phyloP scores from a whole-genome alignment of 352 stramenopile species.

The Pythium volutum region DNA sequence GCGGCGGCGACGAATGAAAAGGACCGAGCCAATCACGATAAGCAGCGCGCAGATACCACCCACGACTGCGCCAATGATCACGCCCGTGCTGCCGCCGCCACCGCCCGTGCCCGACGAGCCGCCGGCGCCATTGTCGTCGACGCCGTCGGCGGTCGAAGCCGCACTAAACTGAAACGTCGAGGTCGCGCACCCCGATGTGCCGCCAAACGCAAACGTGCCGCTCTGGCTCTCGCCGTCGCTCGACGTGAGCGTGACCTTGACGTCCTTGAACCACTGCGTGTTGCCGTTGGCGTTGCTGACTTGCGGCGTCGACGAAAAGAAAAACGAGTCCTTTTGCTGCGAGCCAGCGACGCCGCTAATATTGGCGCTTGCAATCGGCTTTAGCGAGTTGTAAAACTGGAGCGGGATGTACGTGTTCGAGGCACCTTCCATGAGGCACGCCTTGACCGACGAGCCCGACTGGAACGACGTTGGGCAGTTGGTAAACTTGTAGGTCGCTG shows the following conservation, averaged over 20 bases:
- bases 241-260: slow-evolving; percentile 59
- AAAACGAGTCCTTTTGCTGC: slow-evolving; percentile 49
- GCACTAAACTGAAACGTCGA: slow-evolving; percentile 69
- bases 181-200: slow-evolving; percentile 48
- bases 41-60: slow-evolving; percentile 46
- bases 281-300: slow-evolving; percentile 31
- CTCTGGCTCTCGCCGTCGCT: slow-evolving; percentile 50
- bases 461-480: slow-evolving; percentile 56
- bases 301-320: slow-evolving; percentile 58
- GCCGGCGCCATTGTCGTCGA: slow-evolving; percentile 23
- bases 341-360: slow-evolving; percentile 56
- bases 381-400: slow-evolving; percentile 81
- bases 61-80: slow-evolving; percentile 36
- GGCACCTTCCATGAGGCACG: slow-evolving; percentile 80
- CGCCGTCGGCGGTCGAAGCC: slow-evolving; percentile 44
- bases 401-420: slow-evolving; percentile 78
- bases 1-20: slow-evolving; percentile 63
- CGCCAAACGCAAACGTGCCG: slow-evolving; percentile 57
- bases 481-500: slow-evolving; percentile 58
- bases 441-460: slow-evolving; percentile 61
- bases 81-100: slow-evolving; percentile 21
- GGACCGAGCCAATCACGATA: slow-evolving; percentile 64
- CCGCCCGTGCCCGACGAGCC: neutral
- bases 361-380: slow-evolving; percentile 54
- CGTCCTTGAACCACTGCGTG: slow-evolving; percentile 55